Evolutionary conservation across 1,284 basidiomycete species (phyloP).

Genomic region (Meira miltonrushii): DNA sequence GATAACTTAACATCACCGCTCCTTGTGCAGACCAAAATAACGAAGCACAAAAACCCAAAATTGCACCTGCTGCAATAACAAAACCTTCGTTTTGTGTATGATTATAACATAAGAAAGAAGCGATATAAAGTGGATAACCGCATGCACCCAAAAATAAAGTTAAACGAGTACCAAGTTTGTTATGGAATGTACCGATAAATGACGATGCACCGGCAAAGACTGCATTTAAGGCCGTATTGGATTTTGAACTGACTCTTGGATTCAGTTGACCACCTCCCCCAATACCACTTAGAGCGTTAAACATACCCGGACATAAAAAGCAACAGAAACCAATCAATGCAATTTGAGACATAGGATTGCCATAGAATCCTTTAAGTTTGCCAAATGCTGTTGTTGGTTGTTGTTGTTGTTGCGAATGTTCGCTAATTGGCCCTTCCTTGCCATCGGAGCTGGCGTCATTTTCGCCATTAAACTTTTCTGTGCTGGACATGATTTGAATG

Average conservation of each 20-base stretch:
- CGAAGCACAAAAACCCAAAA: conserved; percentile 76
- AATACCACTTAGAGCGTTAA: conserved; percentile 58
- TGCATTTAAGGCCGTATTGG: conserved; percentile 36
- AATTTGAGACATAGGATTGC: conserved; percentile 4
- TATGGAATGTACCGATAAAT: conserved; percentile 65
- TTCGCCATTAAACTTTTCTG: conserved; percentile 1
- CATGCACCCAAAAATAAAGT: conserved; percentile 67
- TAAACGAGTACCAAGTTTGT: conserved; percentile 64
- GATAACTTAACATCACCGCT: conserved; percentile 74
- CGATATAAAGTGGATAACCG: conserved; percentile 61
- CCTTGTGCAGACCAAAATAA: conserved; percentile 66
- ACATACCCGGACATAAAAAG: conserved; percentile 54
- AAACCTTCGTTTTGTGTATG: conserved; percentile 52
- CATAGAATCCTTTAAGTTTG: background rate
- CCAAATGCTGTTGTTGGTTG: background rate
- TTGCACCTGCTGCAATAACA: conserved; percentile 66
- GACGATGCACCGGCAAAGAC: conserved; percentile 44
- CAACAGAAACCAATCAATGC: conserved; percentile 3
- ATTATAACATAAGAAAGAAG: conserved; percentile 42
- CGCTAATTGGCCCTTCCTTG: background rate
- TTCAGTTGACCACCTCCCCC: conserved; percentile 55
- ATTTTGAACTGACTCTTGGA: conserved; percentile 21
- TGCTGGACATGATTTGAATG: background rate
- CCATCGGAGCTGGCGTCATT: background rate
- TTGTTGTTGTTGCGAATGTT: background rate